These are phyloP conservation scores for Penicillium sp. DNA, from an alignment of 2,329 filamentous ascomycete species.

Conservation along the genomic window DNA sequence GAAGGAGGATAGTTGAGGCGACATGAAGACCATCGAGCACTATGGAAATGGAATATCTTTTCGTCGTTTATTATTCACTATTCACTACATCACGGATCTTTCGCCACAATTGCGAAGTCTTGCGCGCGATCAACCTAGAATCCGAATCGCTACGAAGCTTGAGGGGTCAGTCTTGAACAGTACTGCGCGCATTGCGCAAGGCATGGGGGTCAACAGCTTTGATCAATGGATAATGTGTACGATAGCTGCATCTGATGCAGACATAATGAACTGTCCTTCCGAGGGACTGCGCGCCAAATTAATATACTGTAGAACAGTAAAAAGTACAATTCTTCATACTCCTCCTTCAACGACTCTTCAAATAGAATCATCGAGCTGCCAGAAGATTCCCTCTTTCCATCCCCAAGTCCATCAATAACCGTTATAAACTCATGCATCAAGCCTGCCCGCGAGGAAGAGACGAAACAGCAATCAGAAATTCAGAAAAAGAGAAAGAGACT, in stretches of 20 bases:
- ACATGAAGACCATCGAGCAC: background rate
- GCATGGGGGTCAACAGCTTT: background rate
- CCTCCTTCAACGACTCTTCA: background rate
- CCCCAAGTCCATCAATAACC: background rate
- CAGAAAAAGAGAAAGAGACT: background rate
- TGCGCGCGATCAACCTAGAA: background rate
- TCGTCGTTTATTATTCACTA: background rate
- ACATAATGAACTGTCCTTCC: slow-evolving; percentile 15
- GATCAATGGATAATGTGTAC: slow-evolving; percentile 13
- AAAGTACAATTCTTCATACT: background rate
- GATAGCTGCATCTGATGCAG: slow-evolving; percentile 19
- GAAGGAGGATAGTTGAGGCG: slow-evolving; percentile 49
- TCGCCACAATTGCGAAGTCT: background rate
- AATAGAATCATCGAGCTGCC: background rate
- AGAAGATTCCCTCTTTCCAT: background rate
- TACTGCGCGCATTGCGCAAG: background rate
- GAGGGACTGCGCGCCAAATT: background rate
- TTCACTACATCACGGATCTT: background rate
- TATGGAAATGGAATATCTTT: background rate
- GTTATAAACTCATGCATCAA: background rate
- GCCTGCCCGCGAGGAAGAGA: background rate
- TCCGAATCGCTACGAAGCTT: background rate
- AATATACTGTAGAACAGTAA: background rate
- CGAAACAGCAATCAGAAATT: background rate
- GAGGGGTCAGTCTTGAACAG: background rate